Conservation (phyloP, 1,139 yeast genomes). For the Yamadazyma membranifaciens region DNA sequence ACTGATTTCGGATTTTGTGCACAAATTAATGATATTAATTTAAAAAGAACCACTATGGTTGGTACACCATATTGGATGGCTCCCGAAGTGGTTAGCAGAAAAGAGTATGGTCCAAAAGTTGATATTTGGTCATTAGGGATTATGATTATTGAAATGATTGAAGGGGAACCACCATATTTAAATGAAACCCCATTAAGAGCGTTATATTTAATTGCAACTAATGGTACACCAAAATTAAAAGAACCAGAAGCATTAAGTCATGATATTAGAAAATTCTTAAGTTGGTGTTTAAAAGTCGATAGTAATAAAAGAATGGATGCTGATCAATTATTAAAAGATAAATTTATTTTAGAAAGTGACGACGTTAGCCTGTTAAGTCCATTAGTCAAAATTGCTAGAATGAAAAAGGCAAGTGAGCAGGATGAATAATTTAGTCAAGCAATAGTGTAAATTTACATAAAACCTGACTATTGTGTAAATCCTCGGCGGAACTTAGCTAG, state of each 20-base stretch:
- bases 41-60: slow-evolving; percentile 94
- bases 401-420: slow-evolving; percentile 55
- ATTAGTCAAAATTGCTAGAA: slow-evolving; percentile 79
- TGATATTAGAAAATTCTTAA: slow-evolving; percentile 65
- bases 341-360: slow-evolving; percentile 72
- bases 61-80: slow-evolving; percentile 99
- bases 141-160: slow-evolving; percentile 96
- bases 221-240: slow-evolving; percentile 90
- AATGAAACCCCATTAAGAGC: slow-evolving; percentile 95
- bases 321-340: slow-evolving; percentile 66
- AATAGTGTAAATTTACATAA: background rate
- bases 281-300: slow-evolving; percentile 81
- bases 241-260: slow-evolving; percentile 81
- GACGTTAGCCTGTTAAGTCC: slow-evolving; percentile 78
- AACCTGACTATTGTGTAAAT: too few relatives aligned
- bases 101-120: slow-evolving; percentile 95
- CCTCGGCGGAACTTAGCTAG: too few relatives aligned
- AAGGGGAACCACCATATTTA: slow-evolving; percentile 97
- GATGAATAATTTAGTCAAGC: slow-evolving; percentile 6
- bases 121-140: slow-evolving; percentile 98
- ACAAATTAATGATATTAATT: slow-evolving; percentile 80
- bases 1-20: slow-evolving; percentile 95
- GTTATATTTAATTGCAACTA: slow-evolving; percentile 87
- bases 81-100: slow-evolving; percentile 92
- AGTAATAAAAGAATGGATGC: slow-evolving; percentile 85